Conservation (phyloP, 345 rosid species). For the Moricandia moricandioides region DNA sequence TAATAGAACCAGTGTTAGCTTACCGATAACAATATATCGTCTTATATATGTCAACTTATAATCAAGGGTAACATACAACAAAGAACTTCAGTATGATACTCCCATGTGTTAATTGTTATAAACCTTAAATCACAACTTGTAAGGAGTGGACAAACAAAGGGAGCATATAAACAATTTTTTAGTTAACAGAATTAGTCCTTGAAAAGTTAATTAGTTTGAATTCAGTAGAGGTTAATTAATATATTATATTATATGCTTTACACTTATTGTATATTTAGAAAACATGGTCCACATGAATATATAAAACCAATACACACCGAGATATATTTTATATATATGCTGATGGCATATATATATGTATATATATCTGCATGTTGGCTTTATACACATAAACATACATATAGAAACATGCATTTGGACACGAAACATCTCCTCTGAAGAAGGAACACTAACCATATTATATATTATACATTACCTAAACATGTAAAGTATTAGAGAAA, state of each 20-base stretch:
- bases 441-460: constrained; percentile 9
- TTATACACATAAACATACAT: not conserved
- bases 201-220: too few species aligned
- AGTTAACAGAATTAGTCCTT: too few species aligned
- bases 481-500: constrained; percentile 11
- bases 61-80: too few species aligned
- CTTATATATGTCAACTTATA: constrained; percentile 15
- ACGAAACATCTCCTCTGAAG: constrained; percentile 6
- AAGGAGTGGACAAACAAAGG: too few species aligned
- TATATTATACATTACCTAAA: constrained; percentile 14
- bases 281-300: constrained; percentile 6
- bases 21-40: constrained; percentile 9
- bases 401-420: constrained; percentile 14
- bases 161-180: too few species aligned
- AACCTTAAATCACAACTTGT: too few species aligned
- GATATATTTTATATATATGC: not conserved
- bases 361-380: constrained; percentile 18
- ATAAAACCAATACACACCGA: not conserved
- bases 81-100: too few species aligned
- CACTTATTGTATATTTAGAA: not conserved
- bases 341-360: too few species aligned
- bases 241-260: too few species aligned
- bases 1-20: not conserved
- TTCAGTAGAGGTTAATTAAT: too few species aligned
- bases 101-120: too few species aligned